Evolutionary conservation across 2,329 filamentous ascomycete genomes (phyloP), one percentile per base, ranked within the genome.

Genomic region (Talaromyces pinophilus): DNA sequence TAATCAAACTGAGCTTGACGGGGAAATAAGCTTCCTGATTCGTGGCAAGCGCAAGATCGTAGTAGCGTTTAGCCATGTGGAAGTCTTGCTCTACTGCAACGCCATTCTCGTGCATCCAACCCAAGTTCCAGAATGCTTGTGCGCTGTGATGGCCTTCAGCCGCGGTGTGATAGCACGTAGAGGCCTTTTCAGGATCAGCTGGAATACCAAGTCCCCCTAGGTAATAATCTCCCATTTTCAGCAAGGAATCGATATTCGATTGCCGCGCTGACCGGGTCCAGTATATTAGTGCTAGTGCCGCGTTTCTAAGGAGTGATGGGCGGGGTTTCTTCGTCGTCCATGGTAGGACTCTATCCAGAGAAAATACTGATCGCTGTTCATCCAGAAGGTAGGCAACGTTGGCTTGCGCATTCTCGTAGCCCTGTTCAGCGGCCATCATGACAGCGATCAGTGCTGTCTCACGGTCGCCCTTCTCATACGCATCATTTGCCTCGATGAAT

Each of bases 41-140:
- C 0, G 94, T 93, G 74, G 93, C 92, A 35, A 97, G 82, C 0
- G 95, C 94, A 68, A 95, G 86, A 73, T 99, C 95, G 75, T 99
- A 99, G 79, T 93, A 97, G 63, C 95, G 85, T 80, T 99, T 99
- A 1, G 96, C 95, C 65, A 99, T 88, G 75, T 99, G 95, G 77
- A 96, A 99, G 75, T 99, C 95, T 76, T 99, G 95, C 64, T 91
- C 90, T 22, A 98, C 86, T 1, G 93, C 92, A 60, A 98, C 85
- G 7, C 95, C 95, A 74, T 98, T 97, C 79, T 99, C 95, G 74
- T 99, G 93, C 94, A 99, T 98, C 95, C 95, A 99, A 5, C 95
- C 96, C 15, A 99, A 83, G 73, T 99, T 98, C 87, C 93, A 99
- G 66, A 97, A 87, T 15, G 96, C 95, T 79, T 99, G 96, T 2